These are phyloP conservation scores for Proliferodiscus dingleyae DNA, from an alignment of 2,329 filamentous ascomycete species.

Conservation along the genomic window DNA sequence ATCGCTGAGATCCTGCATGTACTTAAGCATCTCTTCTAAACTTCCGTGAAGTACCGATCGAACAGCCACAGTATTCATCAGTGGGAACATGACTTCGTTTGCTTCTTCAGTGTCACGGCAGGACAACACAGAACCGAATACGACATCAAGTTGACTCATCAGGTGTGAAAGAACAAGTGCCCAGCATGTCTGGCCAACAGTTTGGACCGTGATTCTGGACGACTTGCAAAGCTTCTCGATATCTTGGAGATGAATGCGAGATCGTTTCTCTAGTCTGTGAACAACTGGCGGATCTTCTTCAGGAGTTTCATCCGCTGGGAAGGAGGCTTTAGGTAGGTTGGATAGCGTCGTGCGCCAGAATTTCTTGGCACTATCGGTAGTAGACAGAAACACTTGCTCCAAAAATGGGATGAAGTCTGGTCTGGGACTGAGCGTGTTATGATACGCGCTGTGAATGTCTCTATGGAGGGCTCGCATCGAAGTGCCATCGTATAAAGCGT, in stretches of 20 bases:
- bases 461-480: conserved; percentile 70
- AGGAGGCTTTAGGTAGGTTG: conserved; percentile 38
- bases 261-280: conserved; percentile 43
- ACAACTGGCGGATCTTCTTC: conserved; percentile 3
- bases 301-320: conserved; percentile 33
- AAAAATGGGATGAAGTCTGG: conserved; percentile 51
- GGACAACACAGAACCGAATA: conserved; percentile 78
- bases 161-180: conserved; percentile 62
- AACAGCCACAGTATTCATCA: conserved; percentile 85
- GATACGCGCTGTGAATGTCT: conserved; percentile 64
- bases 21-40: conserved; percentile 57
- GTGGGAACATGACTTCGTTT: conserved; percentile 71
- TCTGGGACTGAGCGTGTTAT: conserved; percentile 37
- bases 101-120: conserved; percentile 72
- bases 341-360: conserved; percentile 73
- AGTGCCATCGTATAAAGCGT: conserved; percentile 87
- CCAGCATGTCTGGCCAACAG: conserved; percentile 73
- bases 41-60: conserved; percentile 69
- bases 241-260: conserved; percentile 35
- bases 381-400: conserved; percentile 35
- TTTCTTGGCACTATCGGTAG: conserved; percentile 40
- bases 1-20: conserved; percentile 67
- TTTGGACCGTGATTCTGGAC: conserved; percentile 67
- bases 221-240: conserved; percentile 59
- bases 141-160: conserved; percentile 63